Evolutionary conservation across 2,329 filamentous ascomycete genomes (phyloP), one percentile per base, ranked within the genome.

Genomic region (Aaosphaeria arxii): DNA sequence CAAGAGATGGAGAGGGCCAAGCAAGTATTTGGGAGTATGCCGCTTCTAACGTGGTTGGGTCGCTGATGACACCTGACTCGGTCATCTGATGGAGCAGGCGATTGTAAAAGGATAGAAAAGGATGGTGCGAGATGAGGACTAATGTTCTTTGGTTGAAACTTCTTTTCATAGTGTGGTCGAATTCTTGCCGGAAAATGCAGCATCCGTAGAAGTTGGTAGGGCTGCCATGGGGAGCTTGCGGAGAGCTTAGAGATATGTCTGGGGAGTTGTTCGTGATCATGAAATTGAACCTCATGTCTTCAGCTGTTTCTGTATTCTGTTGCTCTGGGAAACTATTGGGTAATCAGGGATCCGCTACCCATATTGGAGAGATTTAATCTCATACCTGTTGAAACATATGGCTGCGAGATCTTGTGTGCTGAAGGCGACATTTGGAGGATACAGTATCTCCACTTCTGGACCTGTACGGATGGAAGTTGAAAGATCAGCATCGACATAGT

Each of bases 221-320:
- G 48, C 67, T 73, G 30, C 70, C 71, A 56, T 72, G 57, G n/a
- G 70, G 70, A 11, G 66, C 51, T 41, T 64, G 63, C 11, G 71
- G 69, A 11, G 70, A 72, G 43, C 48, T 62, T 7, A 73, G 55
- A 30, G 53, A 81, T 40, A 88, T 81, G 51, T 87, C 83, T 4
- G 85, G 84, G 6, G 71, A 73, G 52, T 70, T 68, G 53, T 74
- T 73, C 45, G 57, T 61, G 39, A 73, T 62, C 43, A 66, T 64
- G 51, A 72, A 74, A 49, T 71, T 66, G 57, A 73, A 74, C 5
- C 59, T 53, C 7, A 73, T 53, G 50, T 72, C 70, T 41, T 69
- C 64, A 9, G 60, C 61, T 0, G 66, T 69, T 45, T 74, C 71
- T 4, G 66, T 66, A 44, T 72, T 71, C 43, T 73, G 70, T 43